Base-by-base conservation (phyloP, 2,329 filamentous ascomycete genomes). In the Ophiocordyceps camponoti-leonardi region DNA sequence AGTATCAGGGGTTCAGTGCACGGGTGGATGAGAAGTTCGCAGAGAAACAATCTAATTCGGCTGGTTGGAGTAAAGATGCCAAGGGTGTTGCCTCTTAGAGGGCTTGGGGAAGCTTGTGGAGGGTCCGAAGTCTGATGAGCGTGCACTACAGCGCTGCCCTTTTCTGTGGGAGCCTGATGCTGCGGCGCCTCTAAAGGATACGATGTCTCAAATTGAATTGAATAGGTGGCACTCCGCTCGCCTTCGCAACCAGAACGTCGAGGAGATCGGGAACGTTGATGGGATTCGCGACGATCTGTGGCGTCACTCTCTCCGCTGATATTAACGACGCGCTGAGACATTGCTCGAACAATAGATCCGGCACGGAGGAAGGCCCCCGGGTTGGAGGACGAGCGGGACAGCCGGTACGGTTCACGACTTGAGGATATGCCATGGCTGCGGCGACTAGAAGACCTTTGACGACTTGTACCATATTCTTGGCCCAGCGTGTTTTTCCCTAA, bases 301-400 rank as follows among this genome's bases (percentile, higher is more conserved):
- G 85, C 67, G 54, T 95, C 86, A 5, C 81, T 82, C 56, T 96
- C 92, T 58, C 94, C 94, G 63, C 87, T 94, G 54, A 98, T 76
- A 58, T 96, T 96, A 57, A 98, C 92, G 46, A 98, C 88, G 67
- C 92, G 86, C 66, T 95, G 88, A 30, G 93, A 96, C 79, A 98
- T 94, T 49, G 78, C 78, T 51, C 83, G 76, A 62, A 88, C 77
- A 54, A 87, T 85, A 10, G 83, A 85, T 41, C 83, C 77, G 49
- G 83, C 83, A 53, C 78, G 72, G 22, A 73, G 75, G 45, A 88
- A 61, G 18, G 83, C 81, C 23, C 74, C 75, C 12, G 76, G 72
- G 10, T 74, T 71, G 18, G 79, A 80, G 2, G 75, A 68, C 2
- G 81, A 78, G 37, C 80, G 68, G 41, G 81, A 82, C 41, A 72